Evolutionary conservation across 2,329 filamentous ascomycete genomes (phyloP), one percentile per base, ranked within the genome.

Genomic region (Metarhizium sp.): DNA sequence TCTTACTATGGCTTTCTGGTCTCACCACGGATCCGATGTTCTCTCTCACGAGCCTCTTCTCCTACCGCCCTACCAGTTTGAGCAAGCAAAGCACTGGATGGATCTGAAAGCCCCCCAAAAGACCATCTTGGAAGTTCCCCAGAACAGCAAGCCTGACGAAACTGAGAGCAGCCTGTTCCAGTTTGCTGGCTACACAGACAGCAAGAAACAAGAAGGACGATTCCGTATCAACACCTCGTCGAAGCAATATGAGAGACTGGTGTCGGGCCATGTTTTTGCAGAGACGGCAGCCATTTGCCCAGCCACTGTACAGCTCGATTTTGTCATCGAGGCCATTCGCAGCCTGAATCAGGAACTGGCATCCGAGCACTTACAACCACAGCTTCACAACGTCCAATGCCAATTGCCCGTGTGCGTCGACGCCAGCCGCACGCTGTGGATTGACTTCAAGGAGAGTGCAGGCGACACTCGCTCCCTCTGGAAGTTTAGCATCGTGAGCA

Each of bases 61-160:
- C 0, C 61, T 77, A 0, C 74, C 73, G 0, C 70, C 73, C 0
- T 75, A 75, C 54, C 73, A 75, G 47, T 76, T 77, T 56, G 72
- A 75, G 14, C 68, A 70, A 48, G 50, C 61, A 0, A 53, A 61
- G 0, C 73, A 75, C 51, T 75, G 73, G 73, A 50, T 75, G 13
- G 64, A 71, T 2, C 51, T 70, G 3, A 70, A 63, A 51, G 29
- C 48, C 36, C 61, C 34, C 14, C 10, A 42, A 13, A 34, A 55
- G 7, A 10, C 52, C 14, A 18, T 30, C 6, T 20, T 49, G 32
- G 20, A 38, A 3, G 34, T 49, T 29, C 30, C 36, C 18, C 52
- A 32, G n/a, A 48, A 43, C n/a, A 50, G 14, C 36, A 38, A 43
- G 36, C 34, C n/a, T 2, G 42, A 10, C n/a, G 42, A 20, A 7